These are phyloP conservation scores for Biscogniauxia mediterranea DNA, from an alignment of 2,329 filamentous ascomycete species.

Conservation along the genomic window DNA sequence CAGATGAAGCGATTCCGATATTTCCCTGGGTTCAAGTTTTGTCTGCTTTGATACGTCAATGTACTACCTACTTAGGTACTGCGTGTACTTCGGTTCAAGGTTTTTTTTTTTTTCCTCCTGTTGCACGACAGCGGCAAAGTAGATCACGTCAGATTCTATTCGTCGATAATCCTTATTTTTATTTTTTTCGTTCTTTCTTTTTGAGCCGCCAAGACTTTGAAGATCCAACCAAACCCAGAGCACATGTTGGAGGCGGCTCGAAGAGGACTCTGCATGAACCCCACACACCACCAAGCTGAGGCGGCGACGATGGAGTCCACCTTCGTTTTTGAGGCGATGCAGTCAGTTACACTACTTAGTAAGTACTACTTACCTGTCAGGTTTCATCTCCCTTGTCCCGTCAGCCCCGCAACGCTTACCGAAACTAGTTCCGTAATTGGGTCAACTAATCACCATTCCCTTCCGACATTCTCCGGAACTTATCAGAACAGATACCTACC, in stretches of 20 bases:
- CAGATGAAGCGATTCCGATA: background rate
- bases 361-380: background rate
- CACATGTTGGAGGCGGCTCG: background rate
- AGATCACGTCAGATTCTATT: conserved; percentile 1
- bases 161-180: background rate
- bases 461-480: conserved; percentile 17
- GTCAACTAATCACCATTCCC: background rate
- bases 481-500: background rate
- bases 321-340: background rate
- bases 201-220: conserved; percentile 4
- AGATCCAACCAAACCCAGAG: background rate
- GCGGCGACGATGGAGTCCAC: no score
- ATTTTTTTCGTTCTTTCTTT: background rate
- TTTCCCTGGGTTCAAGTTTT: background rate
- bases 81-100: no score
- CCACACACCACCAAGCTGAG: background rate
- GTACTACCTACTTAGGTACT: background rate
- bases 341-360: no score
- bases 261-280: background rate
- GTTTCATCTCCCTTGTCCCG: background rate
- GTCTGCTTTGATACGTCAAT: background rate
- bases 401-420: conserved; percentile 9
- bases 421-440: background rate
- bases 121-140: background rate
- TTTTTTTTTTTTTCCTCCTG: background rate